phyloP scores from a whole-genome alignment of 805 yeast species.

The Blastobotrys attinorum region DNA sequence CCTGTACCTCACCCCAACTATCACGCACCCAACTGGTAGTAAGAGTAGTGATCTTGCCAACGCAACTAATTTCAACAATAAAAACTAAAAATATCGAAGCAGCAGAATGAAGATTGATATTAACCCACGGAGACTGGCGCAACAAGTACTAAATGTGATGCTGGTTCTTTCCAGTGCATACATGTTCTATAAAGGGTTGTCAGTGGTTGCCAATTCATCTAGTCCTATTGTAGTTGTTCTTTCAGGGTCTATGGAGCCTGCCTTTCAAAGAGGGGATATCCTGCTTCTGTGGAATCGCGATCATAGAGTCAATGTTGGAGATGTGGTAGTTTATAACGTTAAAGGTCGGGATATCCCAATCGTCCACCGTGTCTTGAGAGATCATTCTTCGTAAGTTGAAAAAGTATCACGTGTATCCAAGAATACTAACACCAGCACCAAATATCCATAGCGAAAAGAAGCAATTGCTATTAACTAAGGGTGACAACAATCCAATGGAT shows the following conservation, averaged over 20 bases:
- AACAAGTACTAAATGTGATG: slow-evolving; percentile 54
- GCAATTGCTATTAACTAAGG: slow-evolving; percentile 82
- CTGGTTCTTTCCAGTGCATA: slow-evolving; percentile 83
- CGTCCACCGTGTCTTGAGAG: slow-evolving; percentile 88
- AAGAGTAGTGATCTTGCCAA: too few species aligned
- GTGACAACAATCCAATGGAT: slow-evolving; percentile 91
- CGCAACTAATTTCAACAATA: too few species aligned
- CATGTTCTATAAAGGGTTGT: slow-evolving; percentile 82
- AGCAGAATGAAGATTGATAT: slow-evolving; percentile 5
- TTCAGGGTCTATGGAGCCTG: slow-evolving; percentile 99
- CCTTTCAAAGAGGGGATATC: slow-evolving; percentile 96
- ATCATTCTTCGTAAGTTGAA: slow-evolving; percentile 45
- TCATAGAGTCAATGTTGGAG: slow-evolving; percentile 65
- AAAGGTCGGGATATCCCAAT: slow-evolving; percentile 81
- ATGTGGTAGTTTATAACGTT: slow-evolving; percentile 86
- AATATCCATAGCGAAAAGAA: slow-evolving; percentile 31
- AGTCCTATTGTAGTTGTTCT: slow-evolving; percentile 95
- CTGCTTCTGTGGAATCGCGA: slow-evolving; percentile 86
- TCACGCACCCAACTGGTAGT: too few species aligned
- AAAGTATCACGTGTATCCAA: too few species aligned
- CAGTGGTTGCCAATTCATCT: slow-evolving; percentile 68
- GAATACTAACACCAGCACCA: too few species aligned
- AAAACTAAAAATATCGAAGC: too few species aligned
- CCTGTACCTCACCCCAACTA: too few species aligned
- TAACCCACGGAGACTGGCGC: neutral